Conservation (phyloP, 2,329 filamentous ascomycete genomes). For the Pseudohalonectria lignicola region DNA sequence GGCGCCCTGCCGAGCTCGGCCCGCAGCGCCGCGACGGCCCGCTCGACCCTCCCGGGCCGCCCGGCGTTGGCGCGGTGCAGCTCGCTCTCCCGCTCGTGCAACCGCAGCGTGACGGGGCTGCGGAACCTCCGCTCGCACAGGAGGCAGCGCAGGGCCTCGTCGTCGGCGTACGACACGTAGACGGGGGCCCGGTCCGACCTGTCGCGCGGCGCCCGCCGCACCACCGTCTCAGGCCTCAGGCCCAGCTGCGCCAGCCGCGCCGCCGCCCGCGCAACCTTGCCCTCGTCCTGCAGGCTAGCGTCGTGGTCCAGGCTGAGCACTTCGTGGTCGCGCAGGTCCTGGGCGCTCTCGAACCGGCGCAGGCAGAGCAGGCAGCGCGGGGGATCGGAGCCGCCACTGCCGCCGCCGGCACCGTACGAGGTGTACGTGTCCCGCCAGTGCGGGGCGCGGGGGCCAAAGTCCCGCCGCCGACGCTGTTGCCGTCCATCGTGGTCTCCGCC, state of each 20-base stretch:
- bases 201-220: slow-evolving; percentile 13
- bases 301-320: slow-evolving; percentile 13
- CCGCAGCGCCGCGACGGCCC: slow-evolving; percentile 17
- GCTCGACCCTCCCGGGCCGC: slow-evolving; percentile 13
- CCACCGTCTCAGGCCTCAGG: not conserved
- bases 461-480: not conserved
- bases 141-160: slow-evolving; percentile 27
- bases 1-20: slow-evolving; percentile 13
- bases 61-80: slow-evolving; percentile 22
- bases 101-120: slow-evolving; percentile 24
- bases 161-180: slow-evolving; percentile 45
- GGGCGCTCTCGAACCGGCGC: slow-evolving; percentile 41
- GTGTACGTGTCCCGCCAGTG: slow-evolving; percentile 27
- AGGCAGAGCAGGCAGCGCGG: slow-evolving; percentile 47
- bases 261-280: not conserved
- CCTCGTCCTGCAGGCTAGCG: slow-evolving; percentile 7
- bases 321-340: slow-evolving; percentile 14
- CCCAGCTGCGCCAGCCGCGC: not conserved
- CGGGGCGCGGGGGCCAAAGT: slow-evolving; percentile 11
- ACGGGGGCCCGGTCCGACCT: slow-evolving; percentile 21
- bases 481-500: too few relatives aligned
- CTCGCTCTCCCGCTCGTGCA: slow-evolving; percentile 32
- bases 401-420: slow-evolving; percentile 36
- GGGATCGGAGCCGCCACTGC: too few relatives aligned
- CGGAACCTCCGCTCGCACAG: slow-evolving; percentile 30